Evolutionary conservation across 306 rosid genomes (phyloP), one percentile per base, ranked within the genome.

Genomic region (Castanea mollissima): DNA sequence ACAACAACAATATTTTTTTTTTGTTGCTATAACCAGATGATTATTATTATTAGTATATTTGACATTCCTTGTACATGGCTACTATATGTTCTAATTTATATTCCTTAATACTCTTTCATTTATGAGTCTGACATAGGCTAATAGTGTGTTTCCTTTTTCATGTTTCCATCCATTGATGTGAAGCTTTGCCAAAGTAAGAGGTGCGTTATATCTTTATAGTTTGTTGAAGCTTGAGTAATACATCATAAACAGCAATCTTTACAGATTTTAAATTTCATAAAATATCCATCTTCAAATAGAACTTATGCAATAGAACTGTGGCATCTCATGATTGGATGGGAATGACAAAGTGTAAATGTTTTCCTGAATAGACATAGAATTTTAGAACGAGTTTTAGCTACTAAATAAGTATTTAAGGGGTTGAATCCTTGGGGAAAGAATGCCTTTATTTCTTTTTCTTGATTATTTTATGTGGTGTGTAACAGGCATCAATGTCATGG

Each of bases 161-260:
- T 84, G 76, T 65, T 80, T 70, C 73, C 25, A 5, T 71, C 38
- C 73, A 71, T 78, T 73, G 77, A 78, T 78, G 57, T 86, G 87
- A 88, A 95, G 99, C 88, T 93, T 90, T 81, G 98, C 98, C 77
- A 90, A 89, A 84, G 46, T 76, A 88, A 92, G 97, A 89, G 99
- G 99, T 95, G 86, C 67, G 93, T 20, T 55, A 32, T 76, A 60
- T 80, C 79, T 78, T 84, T 81, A 76, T 75, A 55, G 71, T 85
- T 32, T 78, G 71, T 71, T 41, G 62, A 84, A 82, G 65, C 79
- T 78, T 82, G 70, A 70, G 55, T 85, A 54, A 20, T 63, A 75
- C 57, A 35, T 29, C 77, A 62, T 71, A 76, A 51, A 54, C 76
- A 21, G 80, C 74, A 71, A 74, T 71, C 38, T 79, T 76, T 46